phyloP scores from a whole-genome alignment of 164 flowering plant genomes.

The Berberis thunbergii region DNA sequence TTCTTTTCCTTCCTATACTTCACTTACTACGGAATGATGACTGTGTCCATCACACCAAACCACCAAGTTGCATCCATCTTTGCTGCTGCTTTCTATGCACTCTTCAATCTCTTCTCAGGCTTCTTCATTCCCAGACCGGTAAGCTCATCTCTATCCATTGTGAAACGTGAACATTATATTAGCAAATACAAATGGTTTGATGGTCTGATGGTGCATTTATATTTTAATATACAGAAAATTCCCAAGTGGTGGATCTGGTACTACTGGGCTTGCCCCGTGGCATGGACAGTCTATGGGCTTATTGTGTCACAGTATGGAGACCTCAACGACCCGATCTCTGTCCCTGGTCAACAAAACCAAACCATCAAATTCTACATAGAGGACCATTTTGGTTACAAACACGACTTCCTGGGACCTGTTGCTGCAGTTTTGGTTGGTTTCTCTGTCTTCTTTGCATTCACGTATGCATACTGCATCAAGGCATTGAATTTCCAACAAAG shows the following conservation, averaged over 20 bases:
- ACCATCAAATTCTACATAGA: conserved; percentile 35
- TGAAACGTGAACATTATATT: not conserved
- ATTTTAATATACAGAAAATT: conserved; percentile 41
- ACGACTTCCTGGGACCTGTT: conserved; percentile 64
- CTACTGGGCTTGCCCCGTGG: conserved; percentile 83
- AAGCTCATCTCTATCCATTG: conserved; percentile 10
- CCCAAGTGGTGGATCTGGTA: conserved; percentile 98
- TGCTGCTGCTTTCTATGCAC: conserved; percentile 63
- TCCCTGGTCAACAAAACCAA: conserved; percentile 25
- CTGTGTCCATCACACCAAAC: conserved; percentile 44
- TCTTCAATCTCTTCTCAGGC: conserved; percentile 85
- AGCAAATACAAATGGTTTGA: not conserved
- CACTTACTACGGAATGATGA: conserved; percentile 54
- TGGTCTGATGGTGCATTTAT: not conserved
- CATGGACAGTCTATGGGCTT: conserved; percentile 85
- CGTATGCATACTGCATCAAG: conserved; percentile 63
- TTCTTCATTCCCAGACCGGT: conserved; percentile 80
- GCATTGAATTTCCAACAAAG: conserved; percentile 73
- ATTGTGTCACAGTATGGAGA: conserved; percentile 78
- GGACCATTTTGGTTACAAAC: conserved; percentile 46
- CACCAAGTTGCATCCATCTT: conserved; percentile 40
- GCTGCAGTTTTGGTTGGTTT: conserved; percentile 73
- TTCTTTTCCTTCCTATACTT: conserved; percentile 42
- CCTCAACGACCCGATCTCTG: conserved; percentile 23
- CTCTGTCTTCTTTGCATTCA: conserved; percentile 59